Percentiles rank a stretch among this genome's conserved stretches.
Conservation (phyloP, 2,329 filamentous ascomycete species). For the Calycina herbarum region DNA sequence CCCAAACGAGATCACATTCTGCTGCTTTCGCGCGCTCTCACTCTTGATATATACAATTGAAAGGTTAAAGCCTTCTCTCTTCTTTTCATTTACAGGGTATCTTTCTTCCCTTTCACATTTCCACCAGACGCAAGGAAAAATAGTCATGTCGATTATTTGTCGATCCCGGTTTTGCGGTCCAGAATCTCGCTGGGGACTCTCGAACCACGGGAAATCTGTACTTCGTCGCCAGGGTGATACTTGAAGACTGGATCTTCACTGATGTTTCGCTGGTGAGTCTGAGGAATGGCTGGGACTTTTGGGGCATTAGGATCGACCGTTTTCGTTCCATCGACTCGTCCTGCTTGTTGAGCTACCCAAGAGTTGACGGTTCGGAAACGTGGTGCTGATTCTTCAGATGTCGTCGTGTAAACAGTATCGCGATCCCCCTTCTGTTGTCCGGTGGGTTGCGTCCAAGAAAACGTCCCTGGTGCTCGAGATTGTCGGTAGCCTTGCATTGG, state of each 20-base stretch:
- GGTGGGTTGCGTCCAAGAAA: conserved; percentile 35
- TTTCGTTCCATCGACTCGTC: conserved; percentile 51
- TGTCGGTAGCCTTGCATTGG: conserved; percentile 26
- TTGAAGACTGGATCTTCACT: conserved; percentile 36
- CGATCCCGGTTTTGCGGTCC: conserved; percentile 32
- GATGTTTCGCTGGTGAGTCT: conserved; percentile 29
- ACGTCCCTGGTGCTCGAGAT: conserved; percentile 26
- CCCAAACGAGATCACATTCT: conserved; percentile 20
- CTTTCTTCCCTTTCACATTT: background rate
- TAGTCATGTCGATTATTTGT: background rate
- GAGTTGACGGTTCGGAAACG: conserved; percentile 59
- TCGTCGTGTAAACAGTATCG: conserved; percentile 36
- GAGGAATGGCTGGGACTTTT: conserved; percentile 31
- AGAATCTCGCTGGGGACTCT: conserved; percentile 36
- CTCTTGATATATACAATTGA: conserved; percentile 25
- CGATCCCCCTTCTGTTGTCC: conserved; percentile 26
- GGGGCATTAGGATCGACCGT: conserved; percentile 36
- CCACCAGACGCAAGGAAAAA: conserved; percentile 3
- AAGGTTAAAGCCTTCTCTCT: conserved; percentile 3
- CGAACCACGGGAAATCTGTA: conserved; percentile 30
- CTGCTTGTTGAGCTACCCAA: conserved; percentile 66
- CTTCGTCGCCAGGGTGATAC: conserved; percentile 37
- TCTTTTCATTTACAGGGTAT: conserved; percentile 7
- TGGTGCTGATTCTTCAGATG: conserved; percentile 41
- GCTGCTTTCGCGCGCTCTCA: background rate